Evolutionary conservation across 2,329 filamentous ascomycete species (phyloP), one percentile per base, ranked within the genome.

Genomic region (Tolypocladium sp.): DNA sequence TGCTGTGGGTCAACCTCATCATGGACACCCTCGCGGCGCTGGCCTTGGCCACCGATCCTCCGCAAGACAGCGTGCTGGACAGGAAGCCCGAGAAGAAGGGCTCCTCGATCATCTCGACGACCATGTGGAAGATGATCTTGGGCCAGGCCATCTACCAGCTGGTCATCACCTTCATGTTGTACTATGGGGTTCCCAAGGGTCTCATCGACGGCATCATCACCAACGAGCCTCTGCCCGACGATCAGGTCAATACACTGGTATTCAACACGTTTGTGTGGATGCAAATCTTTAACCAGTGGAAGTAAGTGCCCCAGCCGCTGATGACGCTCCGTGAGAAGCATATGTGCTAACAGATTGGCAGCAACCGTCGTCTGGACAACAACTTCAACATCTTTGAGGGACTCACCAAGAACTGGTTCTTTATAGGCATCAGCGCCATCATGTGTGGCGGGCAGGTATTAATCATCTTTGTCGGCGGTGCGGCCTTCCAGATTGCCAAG

Each of bases 231-330:
- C 69, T 67, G 10, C 58, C 54, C 0, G 30, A 54, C 1, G 73
- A 70, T 1, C 80, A 89, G 66, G 80, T 95, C 61, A 79, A 86
- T 59, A 95, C 92, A 3, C 81, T 97, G 55, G 90, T 97, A 9
- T 97, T 97, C 82, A 97, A 97, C 78, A 94, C 91, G 0, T 97
- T 97, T 70, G 93, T 97, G 57, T 97, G 93, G 93, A 97, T 97
- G 92, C 93, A 97, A 68, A 95, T 97, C 67, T 97, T 97, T 79
- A 97, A 97, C 75, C 89, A 96, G 70, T 90, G 95, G 83, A 97
- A 97, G 84, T 87, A 80, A 83, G 84, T 85, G 63, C 52, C 13
- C 30, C 17, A 3, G 22, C 33, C 20, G 10, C 20, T 6, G 55
- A n/a, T 4, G 27, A 17, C 17, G 17, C 53, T 9, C 20, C 22